Evolutionary conservation across 2,329 filamentous ascomycete species (phyloP), one percentile per base, ranked within the genome.

Genomic region (Aspergillus fischeri): DNA sequence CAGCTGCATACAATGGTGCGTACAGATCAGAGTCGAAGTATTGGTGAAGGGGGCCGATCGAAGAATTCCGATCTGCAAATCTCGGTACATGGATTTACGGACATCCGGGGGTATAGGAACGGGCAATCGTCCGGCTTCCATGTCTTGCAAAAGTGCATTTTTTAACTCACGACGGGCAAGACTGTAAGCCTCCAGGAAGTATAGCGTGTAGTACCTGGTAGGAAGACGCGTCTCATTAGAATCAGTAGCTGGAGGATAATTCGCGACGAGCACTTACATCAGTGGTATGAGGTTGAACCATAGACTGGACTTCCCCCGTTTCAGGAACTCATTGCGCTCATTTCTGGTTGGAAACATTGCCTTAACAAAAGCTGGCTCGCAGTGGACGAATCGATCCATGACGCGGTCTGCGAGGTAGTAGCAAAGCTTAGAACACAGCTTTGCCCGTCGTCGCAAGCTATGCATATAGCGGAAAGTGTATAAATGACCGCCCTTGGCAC

Each of bases 381-480:
- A 65, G 38, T 70, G 67, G 47, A 70, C 60, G 56, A 76, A 76
- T 38, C 70, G 68, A 58, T 76, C 70, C 63, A 77, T 68, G 20
- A 77, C 69, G 38, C 74, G 70, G 58, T 77, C 74, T 50, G 75
- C 75, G 9, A 77, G 65, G 56, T 74, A 77, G 54, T 73, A 73
- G 59, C 70, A 71, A 14, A 77, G 63, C 53, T 65, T 71, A 24
- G 73, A 73, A 54, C 74, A 77, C 9, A 71, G 65, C 56, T 70
- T 70, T 58, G 77, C 74, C 54, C 74, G 67, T 21, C 70, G 70
- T 21, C 69, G 69, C 52, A 77, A 56, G 32, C 68, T 69, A 59
- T 71, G 65, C 28, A 77, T 56, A 62, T 77, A 77, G 60, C 70
- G 67, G 53, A 76, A 77, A 2, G 74, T 75, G 57, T 75, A 77